Conservation (phyloP, 768 basidiomycete species). For the Chalciporus chontae region DNA sequence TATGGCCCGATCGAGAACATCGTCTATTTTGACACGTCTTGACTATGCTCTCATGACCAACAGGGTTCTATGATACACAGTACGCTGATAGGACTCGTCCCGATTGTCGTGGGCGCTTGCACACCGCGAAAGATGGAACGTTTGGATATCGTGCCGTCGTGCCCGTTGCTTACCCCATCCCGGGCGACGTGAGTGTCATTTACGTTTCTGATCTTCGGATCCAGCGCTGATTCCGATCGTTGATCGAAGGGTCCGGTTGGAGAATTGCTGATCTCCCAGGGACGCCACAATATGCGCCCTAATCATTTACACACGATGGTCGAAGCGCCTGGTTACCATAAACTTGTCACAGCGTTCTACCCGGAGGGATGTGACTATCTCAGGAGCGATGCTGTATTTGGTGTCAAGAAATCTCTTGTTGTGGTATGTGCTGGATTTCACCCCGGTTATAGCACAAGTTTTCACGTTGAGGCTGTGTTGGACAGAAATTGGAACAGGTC, state of each 20-base stretch:
- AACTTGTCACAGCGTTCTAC: constrained; percentile 71
- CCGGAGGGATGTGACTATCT: constrained; percentile 67
- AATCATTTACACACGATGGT: constrained; percentile 78
- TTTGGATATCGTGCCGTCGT: constrained; percentile 74
- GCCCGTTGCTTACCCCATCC: constrained; percentile 68
- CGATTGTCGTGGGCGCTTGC: constrained; percentile 72
- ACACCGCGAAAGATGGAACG: constrained; percentile 54
- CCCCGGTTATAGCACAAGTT: neutral
- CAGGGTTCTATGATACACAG: constrained; percentile 42
- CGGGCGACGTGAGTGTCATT: constrained; percentile 49
- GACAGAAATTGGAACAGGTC: constrained; percentile 51
- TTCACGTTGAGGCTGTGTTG: neutral
- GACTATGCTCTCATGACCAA: neutral
- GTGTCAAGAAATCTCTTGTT: constrained; percentile 74
- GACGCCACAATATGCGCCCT: constrained; percentile 74
- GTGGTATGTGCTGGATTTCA: constrained; percentile 47
- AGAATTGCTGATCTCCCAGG: constrained; percentile 48
- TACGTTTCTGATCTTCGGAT: neutral
- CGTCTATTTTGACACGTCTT: constrained; percentile 22
- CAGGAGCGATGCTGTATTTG: constrained; percentile 73
- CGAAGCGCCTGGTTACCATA: constrained; percentile 68
- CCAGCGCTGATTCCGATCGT: constrained; percentile 8
- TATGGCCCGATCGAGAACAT: constrained; percentile 32
- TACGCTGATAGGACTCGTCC: constrained; percentile 53
- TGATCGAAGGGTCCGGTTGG: constrained; percentile 63